Conservation (phyloP, 352 stramenopile species). For the Globisporangium nagaii region DNA sequence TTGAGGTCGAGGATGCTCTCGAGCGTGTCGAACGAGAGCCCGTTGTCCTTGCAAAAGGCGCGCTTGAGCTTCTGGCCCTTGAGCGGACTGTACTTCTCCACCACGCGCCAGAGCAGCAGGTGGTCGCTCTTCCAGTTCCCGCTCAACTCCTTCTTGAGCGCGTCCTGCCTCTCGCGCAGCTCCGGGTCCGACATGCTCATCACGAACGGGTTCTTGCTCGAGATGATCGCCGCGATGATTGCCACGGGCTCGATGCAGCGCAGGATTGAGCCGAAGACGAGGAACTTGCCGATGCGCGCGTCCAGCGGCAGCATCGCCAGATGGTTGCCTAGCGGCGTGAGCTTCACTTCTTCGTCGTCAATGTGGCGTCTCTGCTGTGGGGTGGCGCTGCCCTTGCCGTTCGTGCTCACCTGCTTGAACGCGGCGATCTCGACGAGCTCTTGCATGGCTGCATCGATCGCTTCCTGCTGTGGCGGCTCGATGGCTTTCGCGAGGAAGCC, state of each 20-base stretch:
- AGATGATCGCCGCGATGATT: constrained; percentile 80
- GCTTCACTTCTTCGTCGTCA: constrained; percentile 43
- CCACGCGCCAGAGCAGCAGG: constrained; percentile 67
- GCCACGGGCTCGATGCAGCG: constrained; percentile 78
- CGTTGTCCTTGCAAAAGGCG: constrained; percentile 61
- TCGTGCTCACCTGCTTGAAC: constrained; percentile 36
- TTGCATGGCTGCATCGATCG: constrained; percentile 89
- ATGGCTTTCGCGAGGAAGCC: constrained; percentile 80
- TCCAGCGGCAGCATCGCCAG: constrained; percentile 81
- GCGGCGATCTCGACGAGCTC: constrained; percentile 89
- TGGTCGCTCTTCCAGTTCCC: constrained; percentile 74
- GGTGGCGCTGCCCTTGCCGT: background rate
- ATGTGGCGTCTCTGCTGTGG: constrained; percentile 11
- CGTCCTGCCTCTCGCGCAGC: constrained; percentile 45
- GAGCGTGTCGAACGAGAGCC: constrained; percentile 85
- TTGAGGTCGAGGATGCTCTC: constrained; percentile 90
- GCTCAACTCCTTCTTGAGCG: constrained; percentile 62
- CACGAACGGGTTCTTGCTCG: constrained; percentile 73
- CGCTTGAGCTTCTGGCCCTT: constrained; percentile 49
- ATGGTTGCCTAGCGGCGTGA: constrained; percentile 93
- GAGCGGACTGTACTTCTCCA: constrained; percentile 61
- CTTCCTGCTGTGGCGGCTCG: constrained; percentile 88
- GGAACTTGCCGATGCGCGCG: constrained; percentile 83
- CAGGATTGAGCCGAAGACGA: constrained; percentile 85
- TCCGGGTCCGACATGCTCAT: constrained; percentile 66